Conservation (phyloP, 2,329 filamentous ascomycete species). For the Beauveria sp. region DNA sequence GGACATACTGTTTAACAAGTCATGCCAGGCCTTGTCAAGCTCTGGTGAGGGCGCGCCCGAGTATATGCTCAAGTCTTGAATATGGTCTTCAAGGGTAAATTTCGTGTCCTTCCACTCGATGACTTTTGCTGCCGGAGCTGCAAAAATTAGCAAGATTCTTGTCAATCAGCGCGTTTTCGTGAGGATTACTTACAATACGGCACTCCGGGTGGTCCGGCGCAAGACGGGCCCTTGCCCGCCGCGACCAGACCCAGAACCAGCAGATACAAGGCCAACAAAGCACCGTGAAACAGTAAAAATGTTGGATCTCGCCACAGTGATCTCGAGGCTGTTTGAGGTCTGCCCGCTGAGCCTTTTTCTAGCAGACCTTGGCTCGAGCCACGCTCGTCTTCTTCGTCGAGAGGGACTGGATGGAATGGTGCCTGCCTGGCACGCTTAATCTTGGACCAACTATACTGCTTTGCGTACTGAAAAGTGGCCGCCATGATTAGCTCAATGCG, state of each 20-base stretch:
- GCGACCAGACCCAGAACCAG: neutral
- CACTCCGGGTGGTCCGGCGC: neutral
- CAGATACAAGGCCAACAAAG: neutral
- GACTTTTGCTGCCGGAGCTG: neutral
- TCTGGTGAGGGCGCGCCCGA: neutral
- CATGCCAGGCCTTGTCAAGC: conserved; percentile 8
- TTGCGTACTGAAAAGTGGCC: conserved; percentile 2
- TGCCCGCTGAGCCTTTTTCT: neutral
- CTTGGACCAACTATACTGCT: conserved; percentile 8
- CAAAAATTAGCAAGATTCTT: neutral
- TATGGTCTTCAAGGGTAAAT: conserved; percentile 7
- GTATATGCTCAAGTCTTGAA: conserved; percentile 7
- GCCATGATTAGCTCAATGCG: neutral
- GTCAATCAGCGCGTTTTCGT: neutral
- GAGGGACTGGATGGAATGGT: neutral
- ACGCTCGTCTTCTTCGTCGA: neutral
- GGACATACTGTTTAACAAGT: conserved; percentile 2
- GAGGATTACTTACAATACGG: neutral
- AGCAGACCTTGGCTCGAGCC: neutral
- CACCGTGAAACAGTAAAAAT: neutral
- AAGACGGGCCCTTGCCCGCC: neutral
- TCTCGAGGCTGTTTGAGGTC: no score
- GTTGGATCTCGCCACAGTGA: neutral
- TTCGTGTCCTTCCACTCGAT: conserved; percentile 2
- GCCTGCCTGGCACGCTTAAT: neutral